Evolutionary conservation across 2,329 filamentous ascomycete species (phyloP), one percentile per base, ranked within the genome.

Genomic region (Exserohilum turcica): DNA sequence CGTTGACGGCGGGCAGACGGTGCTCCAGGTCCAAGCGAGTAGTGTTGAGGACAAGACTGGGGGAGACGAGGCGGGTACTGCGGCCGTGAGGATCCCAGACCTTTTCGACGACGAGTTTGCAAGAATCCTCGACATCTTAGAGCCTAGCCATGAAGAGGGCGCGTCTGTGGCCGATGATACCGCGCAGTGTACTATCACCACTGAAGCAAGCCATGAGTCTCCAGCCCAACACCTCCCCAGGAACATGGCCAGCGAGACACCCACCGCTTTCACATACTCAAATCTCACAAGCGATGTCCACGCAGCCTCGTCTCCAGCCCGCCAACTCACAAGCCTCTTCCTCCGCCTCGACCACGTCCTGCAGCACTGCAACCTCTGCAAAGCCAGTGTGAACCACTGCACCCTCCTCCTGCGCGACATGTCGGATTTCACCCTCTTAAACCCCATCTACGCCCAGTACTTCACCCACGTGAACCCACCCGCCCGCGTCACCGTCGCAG

Each of bases 381-480:
- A 71, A 16, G 42, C 60, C 10, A 50, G 60, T 16, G 70, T 75
- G 24, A 75, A 74, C 29, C 69, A 72, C 53, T 82, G 80, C 32
- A 84, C 82, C 1, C 79, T 97, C 46, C 77, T 95, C 43, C 83
- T 99, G 29, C 86, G 88, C 46, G 82, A 82, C 51, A 97, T 97
- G 89, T 73, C 83, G 16, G 86, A 92, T 74, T 99, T 97, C 73
- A 79, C 85, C 0, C 66, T 78, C 13, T 79, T 96, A 63, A 97
- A 97, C 74, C 73, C 78, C 21, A 77, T 89, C 57, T 99, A 97
- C 74, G 86, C 85, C 5, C 79, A 82, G 7, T 82, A 92, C 36
- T 97, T 97, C 74, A 77, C 77, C 16, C 79, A 82, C 43, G 88
- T 92, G 0, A 96, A 92, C 60, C 94, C 94, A 0, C 91, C 94